Base-by-base conservation (phyloP, 139 green algal species). In the Auxenochlorella protothecoides region DNA sequence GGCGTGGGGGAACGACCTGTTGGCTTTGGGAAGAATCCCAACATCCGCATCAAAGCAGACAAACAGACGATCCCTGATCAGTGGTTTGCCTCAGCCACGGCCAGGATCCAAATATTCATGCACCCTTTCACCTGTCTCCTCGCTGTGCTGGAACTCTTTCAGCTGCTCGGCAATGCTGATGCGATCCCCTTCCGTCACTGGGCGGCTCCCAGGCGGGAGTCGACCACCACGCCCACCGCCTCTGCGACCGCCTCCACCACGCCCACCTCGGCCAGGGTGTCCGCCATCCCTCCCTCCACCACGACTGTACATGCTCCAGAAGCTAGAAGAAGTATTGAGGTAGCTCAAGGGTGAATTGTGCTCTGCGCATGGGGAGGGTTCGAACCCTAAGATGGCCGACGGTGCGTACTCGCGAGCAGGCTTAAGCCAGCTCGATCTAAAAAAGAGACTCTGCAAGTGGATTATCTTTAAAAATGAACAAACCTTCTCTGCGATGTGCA, bases 161-260 rank as follows among this genome's bases (percentile, higher is more conserved):
- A 88, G 27, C 53, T 78, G 62, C 53, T 78, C 65, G 13, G 74
- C 53, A 10, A 88, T 84, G 63, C 66, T 73, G 10, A 88, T 78
- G 2, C 83, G n/a, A 11, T 62, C 68, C 11, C 55, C 63, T 72
- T 88, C 83, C 4, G 53, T 44, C 1, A 88, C 83, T 4, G 83
- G 83, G 3, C 83, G 73, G 66, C 78, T 56, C 0, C 78, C 80
- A 4, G 80, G 72, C 53, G 70, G 59, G 52, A 87, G 56, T 4
- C 82, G 51, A 51, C 74, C 68, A 6, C 76, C 14, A 11, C 79
- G 74, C 4, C 77, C 15, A 44, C 79, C 60, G 4, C 67, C 68
- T 44, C 67, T 51, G 10, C 71, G 12, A 5, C 61, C n/a, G 27
- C 71, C 72, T 4, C 56, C 15, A 3, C 59, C 53, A 3, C 63